Evolutionary conservation across 2,329 filamentous ascomycete species (phyloP), one percentile per base, ranked within the genome.

Genomic region (Graphilbum ipis-grandicollis): DNA sequence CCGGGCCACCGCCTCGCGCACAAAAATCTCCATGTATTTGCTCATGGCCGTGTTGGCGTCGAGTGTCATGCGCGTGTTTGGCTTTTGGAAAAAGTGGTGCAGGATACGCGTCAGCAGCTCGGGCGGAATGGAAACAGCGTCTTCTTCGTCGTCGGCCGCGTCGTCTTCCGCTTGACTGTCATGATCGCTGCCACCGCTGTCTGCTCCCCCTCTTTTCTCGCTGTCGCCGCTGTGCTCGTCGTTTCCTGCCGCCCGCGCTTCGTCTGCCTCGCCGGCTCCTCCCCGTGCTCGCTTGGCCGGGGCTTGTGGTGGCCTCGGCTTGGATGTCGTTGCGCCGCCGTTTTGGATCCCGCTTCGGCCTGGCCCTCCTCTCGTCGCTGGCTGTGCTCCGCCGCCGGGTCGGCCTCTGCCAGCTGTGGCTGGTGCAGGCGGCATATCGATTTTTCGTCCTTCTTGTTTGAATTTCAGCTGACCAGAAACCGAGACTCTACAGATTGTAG

Each of bases 21-120:
- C 79, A 57, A 94, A 96, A 0, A 88, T 72, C 55, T 94, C 84
- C 56, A 94, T 68, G 53, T 96, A 96, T 57, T 79, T 84, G 13
- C 75, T 79, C 40, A 86, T 69, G 1, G 85, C 71, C 7, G 62
- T 66, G 52, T 86, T 82, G 4, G 84, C 84, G 49, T 85, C 80
- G 47, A 72, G 76, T 8, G 76, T 75, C 44, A 93, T 75, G 46
- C 78, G 67, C 19, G 79, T 86, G 39, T 31, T 23, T 12, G 36
- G 35, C 41, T 68, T 66, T 47, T 78, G 65, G 50, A 94, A 93
- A 52, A 80, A 74, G 47, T 86, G 74, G 52, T 92, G 78, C 25
- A 94, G 62, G 4, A 94, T 59, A 26, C 75, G 70, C 9, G 80
- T 79, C 30, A 94, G 58, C 1, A 96, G 63, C 31, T 82, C 75